These are phyloP conservation scores for Xylariales sp. DNA, from an alignment of 2,329 filamentous ascomycete species.

Conservation along the genomic window DNA sequence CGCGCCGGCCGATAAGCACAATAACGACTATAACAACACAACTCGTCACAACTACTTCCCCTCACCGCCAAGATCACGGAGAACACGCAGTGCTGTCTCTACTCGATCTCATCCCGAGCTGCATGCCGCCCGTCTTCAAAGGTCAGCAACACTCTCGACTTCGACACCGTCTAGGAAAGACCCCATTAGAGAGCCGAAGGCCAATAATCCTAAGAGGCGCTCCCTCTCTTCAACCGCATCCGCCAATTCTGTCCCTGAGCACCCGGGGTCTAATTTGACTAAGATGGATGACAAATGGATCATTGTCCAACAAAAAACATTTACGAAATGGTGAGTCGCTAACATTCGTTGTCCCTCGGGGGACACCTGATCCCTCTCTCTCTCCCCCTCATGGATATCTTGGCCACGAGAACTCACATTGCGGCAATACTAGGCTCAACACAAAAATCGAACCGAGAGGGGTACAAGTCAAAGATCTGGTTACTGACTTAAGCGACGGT, in stretches of 20 bases:
- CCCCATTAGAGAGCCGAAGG: constrained; percentile 46
- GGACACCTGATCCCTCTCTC: constrained; percentile 38
- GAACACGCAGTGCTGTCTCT: constrained; percentile 39
- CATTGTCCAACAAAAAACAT: constrained; percentile 96
- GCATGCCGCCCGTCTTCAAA: constrained; percentile 62
- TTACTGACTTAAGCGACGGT: constrained; percentile 90
- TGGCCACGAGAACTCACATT: constrained; percentile 38
- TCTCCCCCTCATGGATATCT: neutral
- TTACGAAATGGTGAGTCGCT: constrained; percentile 87
- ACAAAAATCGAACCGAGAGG: constrained; percentile 86
- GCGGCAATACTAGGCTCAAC: constrained; percentile 77
- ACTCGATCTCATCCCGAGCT: constrained; percentile 51
- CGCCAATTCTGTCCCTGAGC: constrained; percentile 62
- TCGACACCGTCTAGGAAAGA: constrained; percentile 47
- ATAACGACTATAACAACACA: constrained; percentile 12
- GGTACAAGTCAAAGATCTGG: constrained; percentile 86
- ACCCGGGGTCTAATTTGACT: constrained; percentile 54
- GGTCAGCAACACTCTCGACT: constrained; percentile 54
- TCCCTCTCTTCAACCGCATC: constrained; percentile 56
- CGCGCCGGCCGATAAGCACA: constrained; percentile 13
- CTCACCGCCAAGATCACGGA: constrained; percentile 42
- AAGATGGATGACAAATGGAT: constrained; percentile 78
- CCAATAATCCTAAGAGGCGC: constrained; percentile 51
- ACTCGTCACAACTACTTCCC: constrained; percentile 32
- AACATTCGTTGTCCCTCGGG: constrained; percentile 14